Conservation (phyloP, 2,329 filamentous ascomycete genomes). For the Penicillium italicum region DNA sequence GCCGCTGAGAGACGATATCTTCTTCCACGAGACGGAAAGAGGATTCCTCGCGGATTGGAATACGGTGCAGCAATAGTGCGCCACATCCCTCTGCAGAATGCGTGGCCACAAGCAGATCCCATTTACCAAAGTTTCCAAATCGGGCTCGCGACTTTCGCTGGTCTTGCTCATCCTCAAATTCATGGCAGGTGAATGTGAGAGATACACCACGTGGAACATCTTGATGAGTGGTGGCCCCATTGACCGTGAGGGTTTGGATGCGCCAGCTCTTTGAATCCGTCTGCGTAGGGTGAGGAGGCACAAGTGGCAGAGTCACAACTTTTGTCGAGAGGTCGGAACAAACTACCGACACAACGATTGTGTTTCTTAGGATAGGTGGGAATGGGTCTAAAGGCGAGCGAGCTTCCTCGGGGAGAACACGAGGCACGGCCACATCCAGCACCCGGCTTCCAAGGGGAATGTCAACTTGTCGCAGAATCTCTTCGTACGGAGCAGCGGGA, state of each 20-base stretch:
- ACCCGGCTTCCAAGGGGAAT: constrained; percentile 54
- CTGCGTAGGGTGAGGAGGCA: constrained; percentile 47
- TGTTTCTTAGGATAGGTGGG: constrained; percentile 48
- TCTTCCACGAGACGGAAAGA: constrained; percentile 32
- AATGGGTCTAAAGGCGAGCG: constrained; percentile 42
- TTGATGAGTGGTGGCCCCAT: constrained; percentile 47
- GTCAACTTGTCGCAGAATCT: constrained; percentile 54
- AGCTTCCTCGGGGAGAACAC: constrained; percentile 42
- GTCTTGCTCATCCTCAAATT: constrained; percentile 29
- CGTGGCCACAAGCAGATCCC: constrained; percentile 47
- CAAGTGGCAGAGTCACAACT: constrained; percentile 53
- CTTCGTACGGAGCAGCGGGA: constrained; percentile 52
- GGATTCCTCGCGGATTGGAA: constrained; percentile 34
- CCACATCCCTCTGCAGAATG: constrained; percentile 46
- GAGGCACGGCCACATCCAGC: constrained; percentile 49
- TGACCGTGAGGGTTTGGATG: constrained; percentile 50
- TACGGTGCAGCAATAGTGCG: constrained; percentile 44
- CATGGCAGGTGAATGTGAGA: constrained; percentile 52
- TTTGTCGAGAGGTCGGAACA: constrained; percentile 57
- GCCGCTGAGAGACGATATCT: constrained; percentile 44
- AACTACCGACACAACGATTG: constrained; percentile 52
- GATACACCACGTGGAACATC: constrained; percentile 51
- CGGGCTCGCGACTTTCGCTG: constrained; percentile 31
- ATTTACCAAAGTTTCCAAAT: constrained; percentile 27
- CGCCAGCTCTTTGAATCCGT: constrained; percentile 37